phyloP scores from a whole-genome alignment of 192 early-diverging fungal species.

The Geranomyces michiganensis region DNA sequence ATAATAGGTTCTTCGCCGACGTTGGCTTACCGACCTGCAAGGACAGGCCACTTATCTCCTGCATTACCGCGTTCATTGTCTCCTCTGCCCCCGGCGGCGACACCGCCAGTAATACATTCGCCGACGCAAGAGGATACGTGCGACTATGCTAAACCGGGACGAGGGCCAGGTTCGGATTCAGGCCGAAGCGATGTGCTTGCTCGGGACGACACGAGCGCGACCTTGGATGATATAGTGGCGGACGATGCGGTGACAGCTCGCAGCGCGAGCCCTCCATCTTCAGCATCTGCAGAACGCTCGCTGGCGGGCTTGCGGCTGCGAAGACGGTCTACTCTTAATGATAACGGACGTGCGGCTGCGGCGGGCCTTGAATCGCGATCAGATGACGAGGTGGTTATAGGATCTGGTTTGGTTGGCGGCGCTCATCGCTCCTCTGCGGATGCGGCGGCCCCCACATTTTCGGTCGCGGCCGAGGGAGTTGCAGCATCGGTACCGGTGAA shows the following conservation, averaged over 20 bases:
- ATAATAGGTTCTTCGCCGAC: background rate
- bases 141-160: no score
- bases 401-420: no score
- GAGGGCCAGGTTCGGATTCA: no score
- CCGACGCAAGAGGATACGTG: background rate
- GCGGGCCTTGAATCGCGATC: background rate
- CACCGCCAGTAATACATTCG: background rate
- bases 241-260: no score
- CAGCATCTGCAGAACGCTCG: background rate
- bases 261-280: background rate
- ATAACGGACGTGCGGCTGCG: background rate
- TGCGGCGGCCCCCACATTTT: no score
- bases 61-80: background rate
- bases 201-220: conserved; percentile 4
- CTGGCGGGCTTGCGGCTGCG: conserved; percentile 3
- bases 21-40: background rate
- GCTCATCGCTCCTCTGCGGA: no score
- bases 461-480: no score
- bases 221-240: background rate
- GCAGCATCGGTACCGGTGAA: no score
- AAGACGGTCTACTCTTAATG: background rate
- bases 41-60: no score
- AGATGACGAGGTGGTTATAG: background rate
- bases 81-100: background rate
- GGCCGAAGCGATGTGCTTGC: background rate